These are phyloP conservation scores for Phytophthora vignae DNA, from an alignment of 352 stramenopile genomes.

Conservation along the genomic window DNA sequence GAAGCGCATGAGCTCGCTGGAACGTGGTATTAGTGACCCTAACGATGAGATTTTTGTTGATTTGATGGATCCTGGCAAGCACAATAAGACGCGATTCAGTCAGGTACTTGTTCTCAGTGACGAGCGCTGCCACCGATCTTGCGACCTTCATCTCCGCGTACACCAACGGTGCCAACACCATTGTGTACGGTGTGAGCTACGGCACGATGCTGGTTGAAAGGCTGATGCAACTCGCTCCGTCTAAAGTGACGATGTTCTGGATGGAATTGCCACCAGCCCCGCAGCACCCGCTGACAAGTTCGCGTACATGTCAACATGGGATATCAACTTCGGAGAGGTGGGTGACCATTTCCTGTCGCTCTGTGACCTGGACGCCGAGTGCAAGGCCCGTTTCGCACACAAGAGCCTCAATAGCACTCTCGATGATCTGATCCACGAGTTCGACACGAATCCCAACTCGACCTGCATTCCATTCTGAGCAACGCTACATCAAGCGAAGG, in stretches of 20 bases:
- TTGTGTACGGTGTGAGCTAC: slow-evolving; percentile 67
- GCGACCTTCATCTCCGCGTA: slow-evolving; percentile 31
- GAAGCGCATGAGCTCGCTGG: background rate
- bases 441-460: slow-evolving; percentile 26
- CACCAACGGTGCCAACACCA: slow-evolving; percentile 31
- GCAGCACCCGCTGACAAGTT: slow-evolving; percentile 10
- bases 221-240: slow-evolving; percentile 50
- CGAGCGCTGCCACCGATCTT: slow-evolving; percentile 44
- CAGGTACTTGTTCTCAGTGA: slow-evolving; percentile 25
- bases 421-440: slow-evolving; percentile 14
- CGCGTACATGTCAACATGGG: slow-evolving; percentile 45
- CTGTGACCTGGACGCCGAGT: slow-evolving; percentile 26
- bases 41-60: background rate
- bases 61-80: background rate
- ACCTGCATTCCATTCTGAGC: slow-evolving; percentile 7
- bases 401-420: slow-evolving; percentile 26
- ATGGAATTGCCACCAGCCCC: slow-evolving; percentile 36
- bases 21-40: background rate
- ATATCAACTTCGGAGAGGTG: slow-evolving; percentile 44
- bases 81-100: background rate
- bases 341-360: slow-evolving; percentile 34
- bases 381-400: slow-evolving; percentile 23
- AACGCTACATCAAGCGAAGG: background rate
- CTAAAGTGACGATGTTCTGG: slow-evolving; percentile 44
- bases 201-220: slow-evolving; percentile 56